phyloP scores from a whole-genome alignment of 768 basidiomycete species.

The Gloeostereum incarnatum region DNA sequence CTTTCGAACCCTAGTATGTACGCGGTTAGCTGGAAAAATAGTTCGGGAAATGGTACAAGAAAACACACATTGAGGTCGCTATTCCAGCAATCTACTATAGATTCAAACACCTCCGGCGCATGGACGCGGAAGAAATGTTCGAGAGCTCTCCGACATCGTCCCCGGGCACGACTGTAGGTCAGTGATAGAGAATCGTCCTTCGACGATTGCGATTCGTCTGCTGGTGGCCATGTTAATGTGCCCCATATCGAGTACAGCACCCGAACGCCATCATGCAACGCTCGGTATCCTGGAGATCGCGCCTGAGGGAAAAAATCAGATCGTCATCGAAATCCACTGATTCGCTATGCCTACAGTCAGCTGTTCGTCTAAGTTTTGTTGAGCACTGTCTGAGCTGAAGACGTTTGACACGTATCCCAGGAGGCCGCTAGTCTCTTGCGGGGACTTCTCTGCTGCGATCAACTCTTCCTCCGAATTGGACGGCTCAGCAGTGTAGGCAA shows the following conservation, averaged over 20 bases:
- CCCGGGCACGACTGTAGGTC: conserved; percentile 56
- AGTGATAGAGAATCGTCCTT: conserved; percentile 61
- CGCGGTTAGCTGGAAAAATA: conserved; percentile 3
- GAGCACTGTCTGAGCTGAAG: conserved; percentile 63
- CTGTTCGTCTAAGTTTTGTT: conserved; percentile 40
- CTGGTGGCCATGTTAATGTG: conserved; percentile 41
- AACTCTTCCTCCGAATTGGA: conserved; percentile 49
- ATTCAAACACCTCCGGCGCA: conserved; percentile 76
- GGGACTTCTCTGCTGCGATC: conserved; percentile 37
- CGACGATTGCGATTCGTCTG: conserved; percentile 34
- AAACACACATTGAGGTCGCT: conserved; percentile 39
- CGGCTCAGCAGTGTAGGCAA: conserved; percentile 47
- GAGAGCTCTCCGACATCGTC: conserved; percentile 68
- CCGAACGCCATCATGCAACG: conserved; percentile 75
- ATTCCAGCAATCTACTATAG: conserved; percentile 77
- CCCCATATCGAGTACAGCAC: conserved; percentile 73
- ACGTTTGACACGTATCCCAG: conserved; percentile 90
- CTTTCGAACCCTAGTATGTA: conserved; percentile 22
- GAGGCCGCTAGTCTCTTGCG: conserved; percentile 53
- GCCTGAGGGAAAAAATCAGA: conserved; percentile 34
- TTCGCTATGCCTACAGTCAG: conserved; percentile 35
- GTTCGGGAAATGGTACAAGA: not conserved
- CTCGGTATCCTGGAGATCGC: conserved; percentile 66
- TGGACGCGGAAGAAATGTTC: conserved; percentile 82
- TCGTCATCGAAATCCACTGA: conserved; percentile 4